These are phyloP conservation scores for Debaryomycetaceae sp. DNA, from an alignment of 1,139 yeast genomes.

Conservation along the genomic window DNA sequence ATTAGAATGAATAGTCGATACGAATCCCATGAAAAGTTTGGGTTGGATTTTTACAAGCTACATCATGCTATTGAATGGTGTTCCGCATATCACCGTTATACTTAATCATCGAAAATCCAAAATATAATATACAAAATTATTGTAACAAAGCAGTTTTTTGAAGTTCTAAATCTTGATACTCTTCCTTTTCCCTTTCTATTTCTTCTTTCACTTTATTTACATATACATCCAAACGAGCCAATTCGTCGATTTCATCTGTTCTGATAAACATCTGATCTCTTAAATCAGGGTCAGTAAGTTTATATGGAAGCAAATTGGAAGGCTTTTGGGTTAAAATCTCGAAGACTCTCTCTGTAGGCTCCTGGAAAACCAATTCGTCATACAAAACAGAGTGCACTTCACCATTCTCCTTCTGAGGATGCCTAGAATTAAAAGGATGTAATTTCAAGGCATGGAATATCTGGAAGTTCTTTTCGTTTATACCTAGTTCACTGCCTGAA, in stretches of 20 bases:
- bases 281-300: constrained; percentile 41
- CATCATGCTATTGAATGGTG: constrained; percentile 20
- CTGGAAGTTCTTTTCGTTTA: constrained; percentile 80
- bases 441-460: constrained; percentile 85
- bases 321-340: constrained; percentile 73
- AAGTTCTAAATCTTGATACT: constrained; percentile 51
- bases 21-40: constrained; percentile 17
- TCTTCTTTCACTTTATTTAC: constrained; percentile 58
- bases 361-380: constrained; percentile 92
- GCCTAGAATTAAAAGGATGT: constrained; percentile 75
- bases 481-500: constrained; percentile 60
- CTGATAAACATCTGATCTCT: constrained; percentile 42
- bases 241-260: constrained; percentile 68
- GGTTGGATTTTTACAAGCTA: constrained; percentile 17
- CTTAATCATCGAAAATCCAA: constrained; percentile 8
- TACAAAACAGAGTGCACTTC: constrained; percentile 66
- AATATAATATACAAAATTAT: constrained; percentile 9
- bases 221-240: constrained; percentile 68
- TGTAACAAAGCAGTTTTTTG: constrained; percentile 42
- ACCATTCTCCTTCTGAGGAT: constrained; percentile 37
- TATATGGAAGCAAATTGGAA: constrained; percentile 67
- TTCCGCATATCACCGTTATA: not conserved
- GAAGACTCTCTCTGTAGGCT: constrained; percentile 89
- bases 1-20: constrained; percentile 13
- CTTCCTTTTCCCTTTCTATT: constrained; percentile 48